Evolutionary conservation across 345 rosid species (phyloP).

Genomic region (Heritiera fomes): DNA sequence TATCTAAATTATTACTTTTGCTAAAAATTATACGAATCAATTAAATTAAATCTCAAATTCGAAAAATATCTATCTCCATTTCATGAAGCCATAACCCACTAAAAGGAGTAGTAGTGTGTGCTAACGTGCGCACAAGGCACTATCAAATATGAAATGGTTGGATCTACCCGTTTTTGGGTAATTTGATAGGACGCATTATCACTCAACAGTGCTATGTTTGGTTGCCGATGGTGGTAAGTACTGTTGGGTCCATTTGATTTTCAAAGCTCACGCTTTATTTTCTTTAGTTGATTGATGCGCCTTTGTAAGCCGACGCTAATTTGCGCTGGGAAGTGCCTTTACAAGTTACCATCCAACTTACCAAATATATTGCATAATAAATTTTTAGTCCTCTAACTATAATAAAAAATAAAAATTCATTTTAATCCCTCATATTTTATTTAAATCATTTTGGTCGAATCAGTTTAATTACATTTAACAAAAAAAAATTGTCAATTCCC

Average conservation of each 20-base stretch:
- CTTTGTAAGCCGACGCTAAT: neutral
- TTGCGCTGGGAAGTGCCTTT: neutral
- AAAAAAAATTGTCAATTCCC: no score
- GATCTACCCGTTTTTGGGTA: neutral
- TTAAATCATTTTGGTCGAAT: no score
- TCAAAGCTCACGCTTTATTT: neutral
- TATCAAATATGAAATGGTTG: neutral
- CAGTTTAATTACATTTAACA: no score
- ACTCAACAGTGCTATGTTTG: slow-evolving; percentile 13
- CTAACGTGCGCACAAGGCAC: neutral
- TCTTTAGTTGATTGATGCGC: neutral
- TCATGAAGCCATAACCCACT: neutral
- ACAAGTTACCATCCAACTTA: no score
- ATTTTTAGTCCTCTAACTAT: no score
- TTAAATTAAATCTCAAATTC: no score
- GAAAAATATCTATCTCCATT: no score
- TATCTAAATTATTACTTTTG: no score
- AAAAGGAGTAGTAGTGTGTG: neutral
- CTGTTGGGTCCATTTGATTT: slow-evolving; percentile 18
- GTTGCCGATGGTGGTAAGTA: slow-evolving; percentile 6
- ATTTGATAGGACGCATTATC: slow-evolving; percentile 2
- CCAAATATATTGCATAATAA: no score
- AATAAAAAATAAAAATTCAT: no score
- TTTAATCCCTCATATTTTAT: no score
- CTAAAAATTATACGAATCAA: no score